Base-by-base conservation (phyloP, 2,329 filamentous ascomycete species). In the Parastagonospora avenae region DNA sequence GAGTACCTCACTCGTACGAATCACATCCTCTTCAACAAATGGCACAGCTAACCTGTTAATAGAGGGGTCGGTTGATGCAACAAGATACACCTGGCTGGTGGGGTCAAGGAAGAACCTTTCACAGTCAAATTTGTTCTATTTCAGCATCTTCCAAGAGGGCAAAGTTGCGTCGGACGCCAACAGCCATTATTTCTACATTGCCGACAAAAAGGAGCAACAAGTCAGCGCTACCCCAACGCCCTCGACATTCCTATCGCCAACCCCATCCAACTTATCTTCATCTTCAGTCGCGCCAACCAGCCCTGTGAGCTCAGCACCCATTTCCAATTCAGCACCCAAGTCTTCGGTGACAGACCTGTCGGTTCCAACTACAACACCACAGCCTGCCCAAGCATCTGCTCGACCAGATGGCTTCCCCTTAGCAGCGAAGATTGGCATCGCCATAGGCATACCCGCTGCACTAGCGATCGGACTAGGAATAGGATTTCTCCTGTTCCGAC, bases 371-470 rank as follows among this genome's bases (percentile, higher is more conserved):
- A 4, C 31, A 9, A 5, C 39, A 32, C 11, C 16, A 11, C 36
- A 46, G 42, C 6, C 31, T 11, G 42, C 15, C 5, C 30, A 24
- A 31, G 8, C 7, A 9, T 8, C 33, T 16, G 6, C 19, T 14
- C 31, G 33, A 7, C 29, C 35, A 14, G 11, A 42, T 14, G 14
- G 32, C 19, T 41, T 52, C 4, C 10, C 50, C 8, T 19, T 37
- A 7, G 30, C 14, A 7, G 35, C 40, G 31, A 74, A 74, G 50
- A 64, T 73, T 27, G 69, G 67, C 6, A 58, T 74, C 3, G 71
- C 71, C 12, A 43, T 74, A 11, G 72, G 71, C 8, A 56, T 87
- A 2, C 85, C 85, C 2, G 73, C 87, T 14, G 84, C 81, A 1
- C 14, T 53, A 8, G 14, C 40, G 15, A 10, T 45, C 10, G 35